A percentile compares a stretch with the other conserved stretches of the same genome.
Conservation (phyloP, 306 rosid species). For the Vigna reflexopilosa region DNA sequence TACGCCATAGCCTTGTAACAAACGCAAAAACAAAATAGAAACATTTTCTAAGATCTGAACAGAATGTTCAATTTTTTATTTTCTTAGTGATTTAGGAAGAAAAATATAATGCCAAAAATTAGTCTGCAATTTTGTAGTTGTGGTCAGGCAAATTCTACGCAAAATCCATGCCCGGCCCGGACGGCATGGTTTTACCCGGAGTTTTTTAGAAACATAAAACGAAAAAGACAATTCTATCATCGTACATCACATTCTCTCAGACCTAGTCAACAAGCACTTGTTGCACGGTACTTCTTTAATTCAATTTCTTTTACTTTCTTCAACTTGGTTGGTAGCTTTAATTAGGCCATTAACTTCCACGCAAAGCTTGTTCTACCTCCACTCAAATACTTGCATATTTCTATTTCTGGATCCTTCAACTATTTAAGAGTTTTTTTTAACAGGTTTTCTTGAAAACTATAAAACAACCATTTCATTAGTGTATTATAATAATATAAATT, state of each 20-base stretch:
- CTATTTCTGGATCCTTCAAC: not conserved
- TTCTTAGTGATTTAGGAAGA: not conserved
- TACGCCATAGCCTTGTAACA: not conserved
- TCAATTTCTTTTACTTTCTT: not conserved
- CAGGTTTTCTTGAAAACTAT: too few relatives aligned
- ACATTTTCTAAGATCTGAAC: not conserved
- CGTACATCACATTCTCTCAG: not conserved
- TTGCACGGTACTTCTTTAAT: not conserved
- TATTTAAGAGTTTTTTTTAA: too few relatives aligned
- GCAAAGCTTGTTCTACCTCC: not conserved
- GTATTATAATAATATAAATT: too few relatives aligned
- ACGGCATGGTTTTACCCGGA: slow-evolving; percentile 33
- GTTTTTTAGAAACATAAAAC: slow-evolving; percentile 21
- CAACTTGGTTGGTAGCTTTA: not conserved
- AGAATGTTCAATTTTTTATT: not conserved
- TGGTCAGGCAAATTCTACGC: slow-evolving; percentile 23
- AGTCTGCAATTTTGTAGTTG: not conserved
- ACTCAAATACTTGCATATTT: too few relatives aligned
- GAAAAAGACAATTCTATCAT: not conserved
- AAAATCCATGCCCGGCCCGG: slow-evolving; percentile 40
- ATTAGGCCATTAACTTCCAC: slow-evolving; percentile 14
- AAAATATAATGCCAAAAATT: too few relatives aligned
- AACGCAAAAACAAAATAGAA: not conserved
- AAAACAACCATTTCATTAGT: too few relatives aligned
- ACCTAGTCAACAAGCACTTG: not conserved